Evolutionary conservation across 2,329 filamentous ascomycete species (phyloP), one percentile per base, ranked within the genome.

Genomic region (Lecanicillium sp.): DNA sequence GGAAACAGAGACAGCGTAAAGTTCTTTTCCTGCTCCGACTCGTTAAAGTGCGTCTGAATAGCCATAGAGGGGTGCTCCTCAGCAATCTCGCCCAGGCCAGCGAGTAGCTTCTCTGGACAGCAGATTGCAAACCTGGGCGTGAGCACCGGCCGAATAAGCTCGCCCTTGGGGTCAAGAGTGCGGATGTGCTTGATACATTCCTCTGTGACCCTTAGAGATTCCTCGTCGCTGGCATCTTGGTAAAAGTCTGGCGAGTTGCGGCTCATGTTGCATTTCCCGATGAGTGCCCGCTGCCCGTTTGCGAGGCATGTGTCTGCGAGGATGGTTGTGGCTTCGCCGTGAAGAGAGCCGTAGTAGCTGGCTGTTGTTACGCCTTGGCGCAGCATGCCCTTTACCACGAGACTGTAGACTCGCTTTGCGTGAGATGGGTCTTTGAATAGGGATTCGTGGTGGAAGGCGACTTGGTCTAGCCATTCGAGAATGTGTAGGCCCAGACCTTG

Each of bases 1-100:
- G 75, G 75, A 47, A 80, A 82, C 3, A 83, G 56, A 1, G 62
- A 53, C 7, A 54, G 56, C 0, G 78, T 82, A 15, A 69, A 67
- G 2, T 60, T 46, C 38, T 79, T 74, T 52, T 83, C 78, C 43
- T 78, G 70, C 48, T 67, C 61, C 0, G 78, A 75, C 50, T 83
- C 78, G 53, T 80, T 75, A 60, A 83, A 81, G 52, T 83, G 79
- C 3, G 78, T 82, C 55, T 83, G 78, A 22, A 84, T 71, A 0
- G 73, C 64, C 15, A 82, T 51, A 1, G 64, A 53, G 0, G 60
- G 59, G 40, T 80, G 63, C 9, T 60, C 46, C 4, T 48, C 46
- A 1, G 71, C 71, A 17, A 83, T 66, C 2, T 58, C 50, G 0
- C 79, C 79, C 1, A 84, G 59, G 0, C 75, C 74, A 0, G 48